Percentiles rank a stretch among this genome's conserved stretches.
These are phyloP conservation scores for Penicillium sp. DNA, from an alignment of 2,329 filamentous ascomycete species.

Conservation along the genomic window DNA sequence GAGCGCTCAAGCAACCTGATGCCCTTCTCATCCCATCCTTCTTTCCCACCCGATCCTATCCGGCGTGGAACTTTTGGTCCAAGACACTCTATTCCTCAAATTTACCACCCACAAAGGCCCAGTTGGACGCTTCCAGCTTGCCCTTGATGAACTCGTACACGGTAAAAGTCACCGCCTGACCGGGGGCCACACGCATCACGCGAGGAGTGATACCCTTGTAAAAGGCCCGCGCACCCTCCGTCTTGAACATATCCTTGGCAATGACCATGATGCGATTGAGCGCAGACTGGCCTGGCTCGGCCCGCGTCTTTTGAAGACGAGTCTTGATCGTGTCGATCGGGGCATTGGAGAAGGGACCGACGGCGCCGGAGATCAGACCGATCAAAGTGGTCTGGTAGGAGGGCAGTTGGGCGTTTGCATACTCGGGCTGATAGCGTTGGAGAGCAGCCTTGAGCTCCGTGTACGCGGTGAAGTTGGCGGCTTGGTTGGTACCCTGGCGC, in stretches of 20 bases:
- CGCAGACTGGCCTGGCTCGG: conserved; percentile 72
- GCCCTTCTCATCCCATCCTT: background rate
- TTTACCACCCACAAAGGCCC: conserved; percentile 53
- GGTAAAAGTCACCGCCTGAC: conserved; percentile 72
- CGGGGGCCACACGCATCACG: conserved; percentile 94
- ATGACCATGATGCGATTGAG: conserved; percentile 72
- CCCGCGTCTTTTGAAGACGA: conserved; percentile 81
- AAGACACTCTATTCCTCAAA: conserved; percentile 54
- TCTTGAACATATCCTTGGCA: conserved; percentile 78
- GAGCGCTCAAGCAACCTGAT: conserved; percentile 1
- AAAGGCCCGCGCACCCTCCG: conserved; percentile 90
- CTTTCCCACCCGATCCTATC: background rate
- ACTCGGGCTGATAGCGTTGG: conserved; percentile 65
- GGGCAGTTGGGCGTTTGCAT: conserved; percentile 61
- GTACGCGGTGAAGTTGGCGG: conserved; percentile 98
- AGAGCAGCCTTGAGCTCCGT: conserved; percentile 81
- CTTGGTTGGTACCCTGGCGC: conserved; percentile 93
- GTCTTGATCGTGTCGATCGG: conserved; percentile 99
- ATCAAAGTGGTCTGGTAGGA: conserved; percentile 87
- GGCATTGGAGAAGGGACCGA: conserved; percentile 93
- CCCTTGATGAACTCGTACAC: conserved; percentile 74
- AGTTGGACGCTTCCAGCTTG: conserved; percentile 61
- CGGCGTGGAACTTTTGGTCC: too few species aligned
- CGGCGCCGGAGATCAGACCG: conserved; percentile 83
- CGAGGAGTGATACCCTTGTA: conserved; percentile 98